Evolutionary conservation across 2,329 filamentous ascomycete genomes (phyloP).

Genomic region (Microcera coccophila): DNA sequence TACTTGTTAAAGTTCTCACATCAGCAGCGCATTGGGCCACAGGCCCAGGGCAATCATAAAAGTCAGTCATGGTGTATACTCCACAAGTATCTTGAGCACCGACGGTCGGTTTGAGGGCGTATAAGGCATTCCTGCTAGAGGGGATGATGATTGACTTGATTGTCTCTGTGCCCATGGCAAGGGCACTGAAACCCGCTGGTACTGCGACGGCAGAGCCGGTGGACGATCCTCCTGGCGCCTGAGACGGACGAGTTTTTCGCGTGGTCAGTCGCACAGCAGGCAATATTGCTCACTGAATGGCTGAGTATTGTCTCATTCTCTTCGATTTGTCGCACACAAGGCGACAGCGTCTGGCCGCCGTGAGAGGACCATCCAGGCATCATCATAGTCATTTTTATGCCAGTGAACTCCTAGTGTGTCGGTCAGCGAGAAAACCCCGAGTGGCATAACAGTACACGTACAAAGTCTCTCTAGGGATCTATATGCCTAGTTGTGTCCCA

Average conservation of each 20-base stretch:
- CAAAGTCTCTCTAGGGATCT: no score
- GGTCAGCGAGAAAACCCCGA: no score
- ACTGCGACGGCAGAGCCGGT: constrained; percentile 33
- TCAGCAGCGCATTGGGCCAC: no score
- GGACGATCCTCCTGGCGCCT: constrained; percentile 32
- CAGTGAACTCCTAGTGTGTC: no score
- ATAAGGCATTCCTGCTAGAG: constrained; percentile 19
- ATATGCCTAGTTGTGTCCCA: no score
- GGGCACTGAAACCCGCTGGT: constrained; percentile 28
- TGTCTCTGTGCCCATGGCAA: constrained; percentile 33
- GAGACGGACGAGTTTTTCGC: not conserved
- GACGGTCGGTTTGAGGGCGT: constrained; percentile 25
- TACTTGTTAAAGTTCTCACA: no score
- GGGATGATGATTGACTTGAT: constrained; percentile 28
- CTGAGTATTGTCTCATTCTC: constrained; percentile 8
- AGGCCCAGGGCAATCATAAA: no score
- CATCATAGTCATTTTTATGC: no score
- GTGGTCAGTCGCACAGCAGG: not conserved
- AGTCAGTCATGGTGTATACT: no score
- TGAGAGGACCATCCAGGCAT: no score
- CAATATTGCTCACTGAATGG: constrained; percentile 21
- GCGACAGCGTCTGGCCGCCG: constrained; percentile 27
- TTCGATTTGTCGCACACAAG: constrained; percentile 23
- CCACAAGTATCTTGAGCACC: constrained; percentile 10
- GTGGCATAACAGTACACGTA: no score